These are phyloP conservation scores for Exserohilum turcica DNA, from an alignment of 2,329 filamentous ascomycete genomes.

Conservation along the genomic window DNA sequence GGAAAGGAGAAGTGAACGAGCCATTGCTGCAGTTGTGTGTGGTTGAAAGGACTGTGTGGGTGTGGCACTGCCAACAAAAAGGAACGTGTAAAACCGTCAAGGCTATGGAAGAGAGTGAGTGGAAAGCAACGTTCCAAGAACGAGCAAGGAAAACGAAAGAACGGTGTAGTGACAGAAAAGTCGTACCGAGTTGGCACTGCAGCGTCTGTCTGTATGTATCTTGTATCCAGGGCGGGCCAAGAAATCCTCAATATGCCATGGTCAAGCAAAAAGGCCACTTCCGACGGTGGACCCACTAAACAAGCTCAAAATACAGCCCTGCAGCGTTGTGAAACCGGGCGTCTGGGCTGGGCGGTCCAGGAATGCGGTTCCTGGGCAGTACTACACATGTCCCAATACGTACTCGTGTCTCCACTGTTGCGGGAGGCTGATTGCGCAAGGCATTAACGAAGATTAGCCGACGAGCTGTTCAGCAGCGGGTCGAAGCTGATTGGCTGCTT, in stretches of 20 bases:
- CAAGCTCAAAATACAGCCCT: conserved; percentile 20
- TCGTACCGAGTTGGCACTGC: conserved; percentile 4
- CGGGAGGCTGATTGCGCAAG: conserved; percentile 33
- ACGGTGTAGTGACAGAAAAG: conserved; percentile 16
- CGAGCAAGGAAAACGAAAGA: conserved; percentile 18
- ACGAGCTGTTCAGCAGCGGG: conserved; percentile 2
- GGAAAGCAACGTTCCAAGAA: conserved; percentile 22
- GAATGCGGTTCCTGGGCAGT: conserved; percentile 17
- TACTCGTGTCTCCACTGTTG: conserved; percentile 22
- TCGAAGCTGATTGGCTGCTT: conserved; percentile 14
- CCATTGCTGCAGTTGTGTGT: conserved; percentile 26
- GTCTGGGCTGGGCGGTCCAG: conserved; percentile 16
- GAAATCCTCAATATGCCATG: conserved; percentile 26
- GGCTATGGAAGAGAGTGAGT: conserved; percentile 31
- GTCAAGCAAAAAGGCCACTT: conserved; percentile 14
- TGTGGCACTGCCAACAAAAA: conserved; percentile 34
- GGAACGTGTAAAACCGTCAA: conserved; percentile 41
- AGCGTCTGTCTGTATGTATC: conserved; percentile 21
- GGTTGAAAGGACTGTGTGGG: conserved; percentile 14
- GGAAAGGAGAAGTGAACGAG: conserved; percentile 35
- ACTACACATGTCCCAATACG: conserved; percentile 24
- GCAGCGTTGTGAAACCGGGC: conserved; percentile 13
- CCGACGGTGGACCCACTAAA: conserved; percentile 10
- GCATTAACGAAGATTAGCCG: conserved; percentile 19
- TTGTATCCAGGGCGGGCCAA: conserved; percentile 18